Evolutionary conservation across 2,329 filamentous ascomycete genomes (phyloP), one percentile per base, ranked within the genome.

Genomic region (Venturia pyrina): DNA sequence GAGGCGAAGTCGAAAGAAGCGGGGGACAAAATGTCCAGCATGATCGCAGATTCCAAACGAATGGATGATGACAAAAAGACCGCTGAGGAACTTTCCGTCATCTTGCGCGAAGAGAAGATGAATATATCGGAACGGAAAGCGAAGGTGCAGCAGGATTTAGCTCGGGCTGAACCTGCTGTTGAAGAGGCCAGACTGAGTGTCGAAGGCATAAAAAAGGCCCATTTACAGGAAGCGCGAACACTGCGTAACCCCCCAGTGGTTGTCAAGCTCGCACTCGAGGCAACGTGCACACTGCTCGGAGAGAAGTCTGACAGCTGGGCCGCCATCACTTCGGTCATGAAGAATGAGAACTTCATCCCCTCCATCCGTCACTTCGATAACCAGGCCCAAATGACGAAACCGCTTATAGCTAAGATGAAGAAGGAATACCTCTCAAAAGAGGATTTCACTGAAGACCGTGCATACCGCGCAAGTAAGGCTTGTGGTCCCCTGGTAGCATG

Each of bases 301-400:
- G 91, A 98, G 79, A 95, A 89, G 76, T 88, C 91, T 68, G 62
- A 90, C 74, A 59, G 2, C 3, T 99, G 95, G 95, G 96, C 93
- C 80, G 87, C 86, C 15, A 91, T 98, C 67, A 90, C 96, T 75
- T 88, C 85, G 64, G 89, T 98, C 68, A 87, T 99, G 67, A 90
- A 93, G 72, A 87, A 87, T 66, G 95, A 98, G 72, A 93, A 98
- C 74, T 99, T 99, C 78, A 98, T 99, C 77, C 90, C 92, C 62
- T 97, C 91, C 78, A 99, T 99, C 72, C 90, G 98, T 76, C 92
- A 91, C 76, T 99, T 97, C 74, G 90, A 97, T 80, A 99, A 97
- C 73, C 93, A 95, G 77, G 88, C 83, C 75, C 89, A 95, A 76
- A 98, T 99, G 93, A 99, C 93, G 19, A 89, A 87, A 72, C 79